Conservation (phyloP, 2,329 filamentous ascomycete genomes). For the Sarocladium brachiariae region DNA sequence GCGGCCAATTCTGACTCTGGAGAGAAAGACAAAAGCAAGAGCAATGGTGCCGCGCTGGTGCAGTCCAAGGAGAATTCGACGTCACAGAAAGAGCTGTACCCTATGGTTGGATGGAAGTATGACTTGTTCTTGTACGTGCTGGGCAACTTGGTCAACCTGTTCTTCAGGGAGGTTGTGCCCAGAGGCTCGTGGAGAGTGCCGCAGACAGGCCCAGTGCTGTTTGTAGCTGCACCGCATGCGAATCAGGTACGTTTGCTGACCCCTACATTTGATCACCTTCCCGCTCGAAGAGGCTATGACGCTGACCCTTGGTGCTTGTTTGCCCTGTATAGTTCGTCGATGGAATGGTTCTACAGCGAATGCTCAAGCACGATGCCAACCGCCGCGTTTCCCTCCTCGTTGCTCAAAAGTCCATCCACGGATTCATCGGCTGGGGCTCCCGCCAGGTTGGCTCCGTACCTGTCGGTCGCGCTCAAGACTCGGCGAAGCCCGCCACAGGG, state of each 20-base stretch:
- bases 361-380: slow-evolving; percentile 76
- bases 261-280: too few relatives aligned
- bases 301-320: not conserved
- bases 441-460: slow-evolving; percentile 81
- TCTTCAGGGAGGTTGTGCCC: slow-evolving; percentile 96
- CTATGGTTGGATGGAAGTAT: slow-evolving; percentile 69
- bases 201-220: slow-evolving; percentile 78
- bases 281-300: too few relatives aligned
- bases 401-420: slow-evolving; percentile 89
- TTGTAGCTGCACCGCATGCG: slow-evolving; percentile 93
- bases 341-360: slow-evolving; percentile 85
- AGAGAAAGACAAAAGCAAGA: not conserved
- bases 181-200: slow-evolving; percentile 94
- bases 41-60: slow-evolving; percentile 9
- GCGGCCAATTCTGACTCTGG: not conserved
- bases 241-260: slow-evolving; percentile 90
- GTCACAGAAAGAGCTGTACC: slow-evolving; percentile 49
- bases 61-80: slow-evolving; percentile 11
- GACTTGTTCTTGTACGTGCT: slow-evolving; percentile 72
- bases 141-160: slow-evolving; percentile 83
- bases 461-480: slow-evolving; percentile 88
- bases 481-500: slow-evolving; percentile 71
- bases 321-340: slow-evolving; percentile 80
- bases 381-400: slow-evolving; percentile 89
- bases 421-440: slow-evolving; percentile 86